A percentile compares a stretch with the other conserved stretches of the same genome.
Conservation (phyloP, 2,329 filamentous ascomycete species). For the Bipolaris cookei region DNA sequence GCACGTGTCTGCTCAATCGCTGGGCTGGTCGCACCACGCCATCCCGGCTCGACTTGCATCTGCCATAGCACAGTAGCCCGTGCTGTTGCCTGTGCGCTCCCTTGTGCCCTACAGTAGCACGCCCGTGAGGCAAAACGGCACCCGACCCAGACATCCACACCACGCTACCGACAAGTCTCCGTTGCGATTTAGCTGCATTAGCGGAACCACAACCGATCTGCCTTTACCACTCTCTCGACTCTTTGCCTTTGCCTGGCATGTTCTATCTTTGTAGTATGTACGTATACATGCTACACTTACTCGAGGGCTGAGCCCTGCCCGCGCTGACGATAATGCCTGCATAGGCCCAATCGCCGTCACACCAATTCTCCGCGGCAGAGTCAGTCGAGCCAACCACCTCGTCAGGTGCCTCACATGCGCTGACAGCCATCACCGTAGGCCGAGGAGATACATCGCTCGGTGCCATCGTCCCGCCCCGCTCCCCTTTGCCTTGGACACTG, state of each 20-base stretch:
- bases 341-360: neutral
- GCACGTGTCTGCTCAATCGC: conserved; percentile 13
- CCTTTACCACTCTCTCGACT: neutral
- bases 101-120: conserved; percentile 26
- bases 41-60: conserved; percentile 12
- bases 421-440: conserved; percentile 4
- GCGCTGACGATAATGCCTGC: neutral
- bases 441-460: conserved; percentile 4
- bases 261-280: no score
- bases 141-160: conserved; percentile 21
- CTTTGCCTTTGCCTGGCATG: neutral
- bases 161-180: conserved; percentile 32
- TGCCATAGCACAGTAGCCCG: conserved; percentile 8
- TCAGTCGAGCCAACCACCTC: neutral
- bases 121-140: conserved; percentile 16
- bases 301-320: neutral
- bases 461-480: conserved; percentile 10
- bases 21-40: conserved; percentile 7
- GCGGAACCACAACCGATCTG: conserved; percentile 2
- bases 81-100: conserved; percentile 15
- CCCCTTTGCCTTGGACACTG: conserved; percentile 6
- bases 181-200: conserved; percentile 23
- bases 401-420: neutral
- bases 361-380: neutral
- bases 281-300: no score